Evolutionary conservation across 2,329 filamentous ascomycete genomes (phyloP).

Genomic region (Penicillium sp.): DNA sequence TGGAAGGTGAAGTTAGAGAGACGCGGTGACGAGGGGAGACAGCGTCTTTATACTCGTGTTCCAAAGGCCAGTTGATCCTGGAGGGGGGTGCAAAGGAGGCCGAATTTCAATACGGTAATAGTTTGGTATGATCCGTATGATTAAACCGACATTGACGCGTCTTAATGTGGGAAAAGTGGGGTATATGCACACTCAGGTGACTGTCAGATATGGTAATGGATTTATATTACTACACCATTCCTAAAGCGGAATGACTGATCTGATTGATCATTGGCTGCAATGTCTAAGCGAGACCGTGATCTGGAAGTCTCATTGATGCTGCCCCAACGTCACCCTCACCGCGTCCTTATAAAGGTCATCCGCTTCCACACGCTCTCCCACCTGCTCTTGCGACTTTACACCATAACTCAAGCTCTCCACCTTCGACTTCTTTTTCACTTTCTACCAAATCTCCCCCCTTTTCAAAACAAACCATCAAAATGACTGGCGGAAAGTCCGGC

Average conservation of each 20-base stretch:
- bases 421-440: not conserved
- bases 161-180: conserved; percentile 8
- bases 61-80: conserved; percentile 45
- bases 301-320: conserved; percentile 39
- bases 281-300: conserved; percentile 47
- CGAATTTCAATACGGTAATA: conserved; percentile 48
- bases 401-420: conserved; percentile 14
- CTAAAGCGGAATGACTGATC: conserved; percentile 34
- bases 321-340: conserved; percentile 44
- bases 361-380: conserved; percentile 34
- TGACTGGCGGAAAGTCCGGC: conserved; percentile 99
- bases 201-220: conserved; percentile 19
- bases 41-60: conserved; percentile 47
- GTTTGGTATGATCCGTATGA: conserved; percentile 47
- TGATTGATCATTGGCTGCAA: conserved; percentile 41
- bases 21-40: conserved; percentile 42
- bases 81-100: conserved; percentile 41
- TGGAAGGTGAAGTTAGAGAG: conserved; percentile 34
- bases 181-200: conserved; percentile 18
- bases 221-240: conserved; percentile 29
- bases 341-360: conserved; percentile 45
- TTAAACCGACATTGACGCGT: conserved; percentile 32
- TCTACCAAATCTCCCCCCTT: not conserved
- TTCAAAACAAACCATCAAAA: conserved; percentile 63
- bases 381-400: conserved; percentile 27